Conservation (phyloP, 2,329 filamentous ascomycete genomes). For the Colletotrichum sp. region DNA sequence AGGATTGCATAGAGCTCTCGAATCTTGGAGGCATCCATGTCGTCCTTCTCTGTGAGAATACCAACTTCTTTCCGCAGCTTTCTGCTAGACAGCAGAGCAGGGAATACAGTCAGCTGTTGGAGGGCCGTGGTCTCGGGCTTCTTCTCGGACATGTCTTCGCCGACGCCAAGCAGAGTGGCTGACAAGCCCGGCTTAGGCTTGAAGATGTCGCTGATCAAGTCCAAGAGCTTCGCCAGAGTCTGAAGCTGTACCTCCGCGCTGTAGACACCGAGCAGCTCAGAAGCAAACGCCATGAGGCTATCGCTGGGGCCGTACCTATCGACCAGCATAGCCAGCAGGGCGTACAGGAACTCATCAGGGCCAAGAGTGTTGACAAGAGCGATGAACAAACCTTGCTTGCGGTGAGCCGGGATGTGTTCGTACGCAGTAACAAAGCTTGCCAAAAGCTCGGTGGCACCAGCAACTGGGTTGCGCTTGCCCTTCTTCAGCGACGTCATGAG, state of each 20-base stretch:
- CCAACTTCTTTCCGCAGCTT: slow-evolving; percentile 61
- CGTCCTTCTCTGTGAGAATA: slow-evolving; percentile 63
- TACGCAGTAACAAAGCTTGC: slow-evolving; percentile 96
- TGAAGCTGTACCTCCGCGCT: slow-evolving; percentile 77
- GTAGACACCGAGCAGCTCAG: slow-evolving; percentile 76
- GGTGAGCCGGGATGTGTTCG: slow-evolving; percentile 90
- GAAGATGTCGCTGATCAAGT: slow-evolving; percentile 76
- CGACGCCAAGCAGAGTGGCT: slow-evolving; percentile 68
- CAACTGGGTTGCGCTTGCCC: slow-evolving; percentile 77
- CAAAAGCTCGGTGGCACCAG: slow-evolving; percentile 87
- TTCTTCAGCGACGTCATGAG: slow-evolving; percentile 84
- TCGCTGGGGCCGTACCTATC: slow-evolving; percentile 85
- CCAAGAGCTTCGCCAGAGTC: slow-evolving; percentile 78
- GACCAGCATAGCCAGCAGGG: slow-evolving; percentile 86
- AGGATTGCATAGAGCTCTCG: slow-evolving; percentile 73
- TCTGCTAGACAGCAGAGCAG: slow-evolving; percentile 62
- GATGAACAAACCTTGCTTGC: slow-evolving; percentile 81
- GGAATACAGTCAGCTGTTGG: slow-evolving; percentile 61
- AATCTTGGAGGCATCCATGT: slow-evolving; percentile 69
- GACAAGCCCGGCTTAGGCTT: slow-evolving; percentile 77
- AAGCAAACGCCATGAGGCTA: slow-evolving; percentile 75
- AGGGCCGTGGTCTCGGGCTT: slow-evolving; percentile 47
- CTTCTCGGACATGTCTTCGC: slow-evolving; percentile 47
- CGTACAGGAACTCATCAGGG: slow-evolving; percentile 84
- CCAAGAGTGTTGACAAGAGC: slow-evolving; percentile 87